phyloP scores from a whole-genome alignment of 805 yeast species.

The Cyberlindnera petersonii region DNA sequence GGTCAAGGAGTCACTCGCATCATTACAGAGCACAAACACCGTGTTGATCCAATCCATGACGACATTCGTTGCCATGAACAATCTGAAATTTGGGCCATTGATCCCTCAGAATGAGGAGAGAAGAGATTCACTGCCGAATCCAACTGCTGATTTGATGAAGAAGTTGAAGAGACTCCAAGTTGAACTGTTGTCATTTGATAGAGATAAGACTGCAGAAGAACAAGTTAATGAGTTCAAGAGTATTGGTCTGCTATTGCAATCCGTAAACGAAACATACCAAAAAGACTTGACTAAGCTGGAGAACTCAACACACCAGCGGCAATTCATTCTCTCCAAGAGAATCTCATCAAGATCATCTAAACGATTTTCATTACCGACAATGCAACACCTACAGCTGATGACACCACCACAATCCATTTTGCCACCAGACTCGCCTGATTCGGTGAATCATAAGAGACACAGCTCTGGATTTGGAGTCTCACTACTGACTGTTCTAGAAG shows the following conservation, averaged over 20 bases:
- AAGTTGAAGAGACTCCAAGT: constrained; percentile 11
- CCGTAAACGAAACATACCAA: constrained; percentile 12
- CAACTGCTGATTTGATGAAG: constrained; percentile 11
- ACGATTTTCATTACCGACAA: constrained; percentile 22
- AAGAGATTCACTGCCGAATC: constrained; percentile 3
- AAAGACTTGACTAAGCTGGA: constrained; percentile 9
- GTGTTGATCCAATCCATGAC: constrained; percentile 8
- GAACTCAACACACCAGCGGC: constrained; percentile 11
- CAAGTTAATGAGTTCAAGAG: constrained; percentile 9
- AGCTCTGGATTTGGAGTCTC: constrained; percentile 29
- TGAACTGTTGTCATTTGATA: constrained; percentile 10
- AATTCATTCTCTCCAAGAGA: constrained; percentile 11
- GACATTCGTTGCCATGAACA: not conserved
- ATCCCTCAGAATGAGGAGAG: not conserved
- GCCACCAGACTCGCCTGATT: constrained; percentile 9
- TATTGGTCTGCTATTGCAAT: constrained; percentile 14
- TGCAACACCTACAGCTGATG: constrained; percentile 6
- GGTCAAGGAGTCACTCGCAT: not conserved
- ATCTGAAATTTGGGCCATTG: constrained; percentile 4
- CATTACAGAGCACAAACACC: not conserved
- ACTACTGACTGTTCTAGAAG: constrained; percentile 28
- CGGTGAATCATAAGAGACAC: constrained; percentile 19
- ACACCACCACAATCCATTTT: constrained; percentile 15
- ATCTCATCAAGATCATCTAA: constrained; percentile 17
- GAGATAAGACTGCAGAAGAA: constrained; percentile 7